phyloP scores from a whole-genome alignment of 108 stramenopile genomes.

The Conticribra guillardii region DNA sequence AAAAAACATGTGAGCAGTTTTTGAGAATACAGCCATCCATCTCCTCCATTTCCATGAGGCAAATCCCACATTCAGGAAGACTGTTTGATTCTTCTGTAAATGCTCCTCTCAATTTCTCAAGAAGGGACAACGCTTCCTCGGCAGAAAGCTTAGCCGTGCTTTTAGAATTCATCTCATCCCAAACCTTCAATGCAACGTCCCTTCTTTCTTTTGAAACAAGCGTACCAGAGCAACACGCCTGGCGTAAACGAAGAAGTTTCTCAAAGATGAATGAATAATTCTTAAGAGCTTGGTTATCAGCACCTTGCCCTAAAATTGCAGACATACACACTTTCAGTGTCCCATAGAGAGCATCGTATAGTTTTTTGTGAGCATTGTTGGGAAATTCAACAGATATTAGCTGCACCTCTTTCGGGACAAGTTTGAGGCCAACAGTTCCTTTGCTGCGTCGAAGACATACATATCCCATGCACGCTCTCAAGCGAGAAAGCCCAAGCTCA shows the following conservation, averaged over 20 bases:
- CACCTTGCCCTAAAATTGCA: slow-evolving; percentile 31
- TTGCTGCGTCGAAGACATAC: slow-evolving; percentile 66
- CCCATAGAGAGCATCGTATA: slow-evolving; percentile 61
- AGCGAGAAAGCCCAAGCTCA: slow-evolving; percentile 56
- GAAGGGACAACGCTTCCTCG: slow-evolving; percentile 60
- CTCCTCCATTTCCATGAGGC: slow-evolving; percentile 59
- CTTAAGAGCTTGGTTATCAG: slow-evolving; percentile 28
- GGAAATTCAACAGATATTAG: slow-evolving; percentile 43
- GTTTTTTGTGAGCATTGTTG: slow-evolving; percentile 53
- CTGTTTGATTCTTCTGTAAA: slow-evolving; percentile 42
- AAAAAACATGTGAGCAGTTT: slow-evolving; percentile 64
- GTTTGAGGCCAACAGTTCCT: slow-evolving; percentile 29
- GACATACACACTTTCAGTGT: slow-evolving; percentile 34
- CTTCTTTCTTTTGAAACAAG: slow-evolving; percentile 53
- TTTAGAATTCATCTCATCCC: slow-evolving; percentile 42
- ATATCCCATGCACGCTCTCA: slow-evolving; percentile 57
- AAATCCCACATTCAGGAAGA: slow-evolving; percentile 66
- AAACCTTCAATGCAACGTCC: slow-evolving; percentile 46
- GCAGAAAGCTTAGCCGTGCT: slow-evolving; percentile 45
- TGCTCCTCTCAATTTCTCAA: slow-evolving; percentile 61
- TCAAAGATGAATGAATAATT: slow-evolving; percentile 54
- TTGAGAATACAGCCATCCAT: slow-evolving; percentile 48
- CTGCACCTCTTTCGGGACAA: slow-evolving; percentile 51
- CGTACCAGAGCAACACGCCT: slow-evolving; percentile 56
- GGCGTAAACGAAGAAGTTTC: slow-evolving; percentile 63